These are phyloP conservation scores for Podaxis mareebaensis DNA, from an alignment of 768 basidiomycete genomes.

Conservation along the genomic window DNA sequence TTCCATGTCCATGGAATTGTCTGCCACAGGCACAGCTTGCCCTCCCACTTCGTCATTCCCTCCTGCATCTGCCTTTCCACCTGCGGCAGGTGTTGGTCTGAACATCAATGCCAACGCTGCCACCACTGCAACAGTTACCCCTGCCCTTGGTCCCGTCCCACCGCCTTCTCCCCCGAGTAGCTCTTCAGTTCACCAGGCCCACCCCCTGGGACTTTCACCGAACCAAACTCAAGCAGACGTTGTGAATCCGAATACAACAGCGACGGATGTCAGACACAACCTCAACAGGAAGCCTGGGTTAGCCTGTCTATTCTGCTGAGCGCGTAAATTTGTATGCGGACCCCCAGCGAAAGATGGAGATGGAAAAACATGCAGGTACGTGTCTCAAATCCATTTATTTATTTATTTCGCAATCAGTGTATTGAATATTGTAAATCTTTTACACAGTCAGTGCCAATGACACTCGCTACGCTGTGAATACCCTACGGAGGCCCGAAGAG, in stretches of 20 bases:
- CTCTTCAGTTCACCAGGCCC: conserved; percentile 1
- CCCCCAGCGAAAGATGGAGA: conserved; percentile 52
- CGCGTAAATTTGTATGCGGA: conserved; percentile 70
- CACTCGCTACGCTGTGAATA: conserved; percentile 72
- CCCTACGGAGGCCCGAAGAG: conserved; percentile 67
- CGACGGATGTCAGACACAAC: conserved; percentile 31
- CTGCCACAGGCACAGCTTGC: not conserved
- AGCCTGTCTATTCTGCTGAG: conserved; percentile 66
- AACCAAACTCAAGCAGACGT: not conserved
- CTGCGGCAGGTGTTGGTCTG: not conserved
- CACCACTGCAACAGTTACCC: not conserved
- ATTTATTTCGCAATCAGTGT: conserved; percentile 10
- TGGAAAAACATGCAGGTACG: conserved; percentile 69
- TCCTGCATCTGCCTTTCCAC: not conserved
- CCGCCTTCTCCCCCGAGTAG: conserved; percentile 2
- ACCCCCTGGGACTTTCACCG: conserved; percentile 22
- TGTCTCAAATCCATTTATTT: conserved; percentile 19
- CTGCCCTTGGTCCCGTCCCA: not conserved
- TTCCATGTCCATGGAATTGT: not conserved
- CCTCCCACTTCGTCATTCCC: not conserved
- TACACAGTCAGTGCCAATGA: conserved; percentile 65
- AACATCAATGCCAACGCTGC: not conserved
- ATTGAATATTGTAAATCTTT: conserved; percentile 25
- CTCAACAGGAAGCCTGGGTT: conserved; percentile 57
- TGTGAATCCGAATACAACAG: conserved; percentile 18